phyloP scores from a whole-genome alignment of 768 basidiomycete species.

The Tulasnella sp. region DNA sequence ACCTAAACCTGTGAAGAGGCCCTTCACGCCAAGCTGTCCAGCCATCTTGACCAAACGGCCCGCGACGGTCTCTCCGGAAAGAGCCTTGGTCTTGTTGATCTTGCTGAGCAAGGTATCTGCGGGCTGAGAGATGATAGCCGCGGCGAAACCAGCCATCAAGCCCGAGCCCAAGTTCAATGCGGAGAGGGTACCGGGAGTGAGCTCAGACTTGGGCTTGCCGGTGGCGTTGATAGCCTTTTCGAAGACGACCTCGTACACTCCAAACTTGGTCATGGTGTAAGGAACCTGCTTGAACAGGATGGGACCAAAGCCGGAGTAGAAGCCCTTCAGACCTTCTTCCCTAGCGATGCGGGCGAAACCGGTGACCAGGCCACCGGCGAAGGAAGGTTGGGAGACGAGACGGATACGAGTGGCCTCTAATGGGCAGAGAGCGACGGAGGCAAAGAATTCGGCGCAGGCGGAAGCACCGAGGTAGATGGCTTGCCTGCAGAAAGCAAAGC shows the following conservation, averaged over 20 bases:
- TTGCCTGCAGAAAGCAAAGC: conserved; percentile 49
- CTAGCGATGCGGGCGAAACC: conserved; percentile 30
- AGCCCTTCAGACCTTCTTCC: conserved; percentile 31
- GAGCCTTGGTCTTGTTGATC: conserved; percentile 69
- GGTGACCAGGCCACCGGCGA: conserved; percentile 29
- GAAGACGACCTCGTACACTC: conserved; percentile 58
- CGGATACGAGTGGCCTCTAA: conserved; percentile 48
- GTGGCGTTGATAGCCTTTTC: conserved; percentile 65
- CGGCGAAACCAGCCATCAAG: conserved; percentile 91
- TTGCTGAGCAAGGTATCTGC: conserved; percentile 88
- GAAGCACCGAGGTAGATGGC: conserved; percentile 90
- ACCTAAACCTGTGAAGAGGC: conserved; percentile 32
- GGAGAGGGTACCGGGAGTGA: conserved; percentile 30
- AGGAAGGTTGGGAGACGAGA: conserved; percentile 31
- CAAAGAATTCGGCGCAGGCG: conserved; percentile 90
- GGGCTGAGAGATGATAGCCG: conserved; percentile 92
- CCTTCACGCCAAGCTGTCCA: conserved; percentile 28
- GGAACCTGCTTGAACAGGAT: conserved; percentile 63
- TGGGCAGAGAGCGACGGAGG: conserved; percentile 92
- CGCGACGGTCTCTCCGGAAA: conserved; percentile 29
- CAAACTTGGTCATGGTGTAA: conserved; percentile 99
- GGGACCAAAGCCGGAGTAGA: conserved; percentile 35
- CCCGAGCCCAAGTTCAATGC: conserved; percentile 83
- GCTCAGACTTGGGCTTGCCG: conserved; percentile 64
- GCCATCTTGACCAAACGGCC: conserved; percentile 29